phyloP scores from a whole-genome alignment of 257 asterid genomes.

The Lycium barbarum region DNA sequence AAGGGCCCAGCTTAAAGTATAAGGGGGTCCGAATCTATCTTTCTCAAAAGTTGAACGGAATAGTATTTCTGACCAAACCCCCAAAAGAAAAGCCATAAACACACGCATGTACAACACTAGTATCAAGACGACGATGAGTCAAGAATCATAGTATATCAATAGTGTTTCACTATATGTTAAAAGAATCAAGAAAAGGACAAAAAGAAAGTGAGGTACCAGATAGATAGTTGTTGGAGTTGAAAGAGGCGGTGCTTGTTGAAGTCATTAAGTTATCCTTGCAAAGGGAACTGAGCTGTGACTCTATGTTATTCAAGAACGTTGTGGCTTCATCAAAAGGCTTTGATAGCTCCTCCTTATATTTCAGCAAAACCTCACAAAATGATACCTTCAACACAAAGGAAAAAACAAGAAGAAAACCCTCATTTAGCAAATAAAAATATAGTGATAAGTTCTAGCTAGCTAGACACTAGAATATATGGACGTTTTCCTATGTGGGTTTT shows the following conservation, averaged over 20 bases:
- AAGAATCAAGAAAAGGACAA: background rate
- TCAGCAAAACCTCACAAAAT: constrained; percentile 65
- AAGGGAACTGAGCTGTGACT: constrained; percentile 68
- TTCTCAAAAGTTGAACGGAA: constrained; percentile 28
- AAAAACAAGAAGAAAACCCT: background rate
- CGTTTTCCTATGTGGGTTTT: background rate
- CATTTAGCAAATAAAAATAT: background rate
- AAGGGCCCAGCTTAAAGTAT: constrained; percentile 21
- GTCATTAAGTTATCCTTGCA: constrained; percentile 62
- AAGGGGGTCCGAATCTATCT: background rate
- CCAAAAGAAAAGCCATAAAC: constrained; percentile 5
- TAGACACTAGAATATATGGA: background rate
- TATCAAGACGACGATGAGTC: no score
- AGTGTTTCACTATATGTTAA: no score
- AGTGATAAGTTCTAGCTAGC: no score
- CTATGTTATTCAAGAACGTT: constrained; percentile 65
- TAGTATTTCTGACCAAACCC: constrained; percentile 32
- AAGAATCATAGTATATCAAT: no score
- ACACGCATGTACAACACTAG: background rate
- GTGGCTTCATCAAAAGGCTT: constrained; percentile 87
- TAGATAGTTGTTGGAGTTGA: constrained; percentile 32
- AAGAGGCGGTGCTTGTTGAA: constrained; percentile 26
- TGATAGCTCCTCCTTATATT: constrained; percentile 67
- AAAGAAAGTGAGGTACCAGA: constrained; percentile 35
- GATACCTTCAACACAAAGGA: constrained; percentile 53